Evolutionary conservation across 345 rosid species (phyloP).

Genomic region (Linum usitatissimum): DNA sequence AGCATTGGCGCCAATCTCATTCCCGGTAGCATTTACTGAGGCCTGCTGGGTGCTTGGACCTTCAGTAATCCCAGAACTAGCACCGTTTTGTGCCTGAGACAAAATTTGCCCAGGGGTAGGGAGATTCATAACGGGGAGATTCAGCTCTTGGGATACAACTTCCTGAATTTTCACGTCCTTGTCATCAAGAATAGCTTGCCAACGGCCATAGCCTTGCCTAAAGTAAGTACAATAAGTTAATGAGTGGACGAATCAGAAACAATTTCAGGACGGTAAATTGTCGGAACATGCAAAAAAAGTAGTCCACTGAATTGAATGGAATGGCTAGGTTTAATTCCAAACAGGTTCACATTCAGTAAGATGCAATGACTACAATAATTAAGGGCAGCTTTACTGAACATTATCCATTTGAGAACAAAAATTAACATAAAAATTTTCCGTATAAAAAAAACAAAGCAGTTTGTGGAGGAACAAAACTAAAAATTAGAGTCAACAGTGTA

Average conservation of each 20-base stretch:
- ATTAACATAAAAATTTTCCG: too few species aligned
- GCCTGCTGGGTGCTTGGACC: constrained; percentile 34
- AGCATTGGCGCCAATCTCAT: constrained; percentile 33
- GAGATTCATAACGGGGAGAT: constrained; percentile 59
- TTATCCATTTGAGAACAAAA: too few species aligned
- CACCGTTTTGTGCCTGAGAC: constrained; percentile 57
- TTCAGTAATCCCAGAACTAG: constrained; percentile 34
- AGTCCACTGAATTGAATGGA: not conserved
- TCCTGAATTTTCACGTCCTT: constrained; percentile 81
- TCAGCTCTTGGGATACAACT: constrained; percentile 78
- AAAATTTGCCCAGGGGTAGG: constrained; percentile 58
- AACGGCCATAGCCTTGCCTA: constrained; percentile 99
- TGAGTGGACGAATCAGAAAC: not conserved
- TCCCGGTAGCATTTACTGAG: constrained; percentile 38
- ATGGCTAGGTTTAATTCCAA: not conserved
- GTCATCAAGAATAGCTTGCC: constrained; percentile 99
- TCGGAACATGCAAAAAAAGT: not conserved
- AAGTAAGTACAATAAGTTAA: not conserved
- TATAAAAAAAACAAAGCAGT: not conserved
- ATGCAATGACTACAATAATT: not conserved
- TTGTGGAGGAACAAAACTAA: not conserved
- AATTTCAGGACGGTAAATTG: not conserved
- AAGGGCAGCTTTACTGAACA: not conserved
- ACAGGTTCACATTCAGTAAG: not conserved
- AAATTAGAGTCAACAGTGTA: not conserved